These are phyloP conservation scores for Alnus glutinosa DNA, from an alignment of 306 rosid genomes.

Conservation along the genomic window DNA sequence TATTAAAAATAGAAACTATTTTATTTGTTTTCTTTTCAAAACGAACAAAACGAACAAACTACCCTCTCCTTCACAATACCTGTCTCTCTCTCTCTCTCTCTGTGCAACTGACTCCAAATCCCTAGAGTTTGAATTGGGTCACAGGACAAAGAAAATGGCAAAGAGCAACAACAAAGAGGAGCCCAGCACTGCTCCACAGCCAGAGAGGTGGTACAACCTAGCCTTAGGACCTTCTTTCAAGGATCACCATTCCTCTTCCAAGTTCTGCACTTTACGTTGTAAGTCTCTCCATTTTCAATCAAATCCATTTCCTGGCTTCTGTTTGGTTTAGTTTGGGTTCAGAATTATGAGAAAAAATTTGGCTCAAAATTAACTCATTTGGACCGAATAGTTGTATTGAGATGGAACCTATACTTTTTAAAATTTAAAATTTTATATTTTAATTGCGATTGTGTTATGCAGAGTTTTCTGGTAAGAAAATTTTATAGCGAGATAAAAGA, in stretches of 20 bases:
- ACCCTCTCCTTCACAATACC: not conserved
- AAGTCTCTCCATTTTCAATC: not conserved
- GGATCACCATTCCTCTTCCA: conserved; percentile 15
- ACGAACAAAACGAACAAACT: not conserved
- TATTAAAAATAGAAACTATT: too few relatives aligned
- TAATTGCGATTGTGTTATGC: not conserved
- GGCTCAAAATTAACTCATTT: not conserved
- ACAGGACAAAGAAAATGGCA: not conserved
- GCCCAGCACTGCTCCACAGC: conserved; percentile 25
- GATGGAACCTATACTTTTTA: too few relatives aligned
- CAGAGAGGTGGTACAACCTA: conserved; percentile 23
- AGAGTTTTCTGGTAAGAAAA: not conserved
- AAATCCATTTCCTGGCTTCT: not conserved
- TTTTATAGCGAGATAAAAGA: not conserved
- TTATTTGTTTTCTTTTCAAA: too few relatives aligned
- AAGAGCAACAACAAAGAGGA: conserved; percentile 16
- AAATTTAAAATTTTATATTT: not conserved
- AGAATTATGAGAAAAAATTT: not conserved
- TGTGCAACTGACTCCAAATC: not conserved
- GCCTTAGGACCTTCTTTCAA: conserved; percentile 19
- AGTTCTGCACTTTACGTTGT: conserved; percentile 26
- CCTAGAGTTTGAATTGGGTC: not conserved
- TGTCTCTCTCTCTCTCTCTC: not conserved
- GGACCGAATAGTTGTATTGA: not conserved
- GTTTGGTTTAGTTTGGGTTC: not conserved